Conservation (phyloP, 768 basidiomycete species). For the Mycena sanguinolenta region DNA sequence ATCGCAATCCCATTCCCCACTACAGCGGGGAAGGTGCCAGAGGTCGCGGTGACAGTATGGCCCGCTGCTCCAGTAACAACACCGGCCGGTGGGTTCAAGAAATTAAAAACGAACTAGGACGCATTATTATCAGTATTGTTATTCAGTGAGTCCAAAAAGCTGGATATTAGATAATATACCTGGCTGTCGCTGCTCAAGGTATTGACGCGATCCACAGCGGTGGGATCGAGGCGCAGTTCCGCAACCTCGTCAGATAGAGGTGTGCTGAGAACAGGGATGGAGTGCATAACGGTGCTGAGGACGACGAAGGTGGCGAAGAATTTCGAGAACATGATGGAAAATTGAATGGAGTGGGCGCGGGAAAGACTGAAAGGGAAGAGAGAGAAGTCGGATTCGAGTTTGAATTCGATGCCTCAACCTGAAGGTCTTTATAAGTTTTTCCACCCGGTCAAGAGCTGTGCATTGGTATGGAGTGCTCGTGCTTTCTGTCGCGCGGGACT, state of each 20-base stretch:
- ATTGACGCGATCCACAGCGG: slow-evolving; percentile 25
- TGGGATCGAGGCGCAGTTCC: slow-evolving; percentile 23
- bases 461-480: too few species aligned
- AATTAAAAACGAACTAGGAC: slow-evolving; percentile 36
- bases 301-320: slow-evolving; percentile 13
- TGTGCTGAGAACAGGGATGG: slow-evolving; percentile 13
- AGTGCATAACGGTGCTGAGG: slow-evolving; percentile 19
- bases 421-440: too few species aligned
- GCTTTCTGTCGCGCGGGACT: too few species aligned
- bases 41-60: slow-evolving; percentile 29
- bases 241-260: slow-evolving; percentile 13
- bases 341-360: too few species aligned
- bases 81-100: slow-evolving; percentile 29
- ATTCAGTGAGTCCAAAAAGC: too few species aligned
- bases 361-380: not conserved
- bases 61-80: slow-evolving; percentile 24
- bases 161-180: not conserved
- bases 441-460: too few species aligned
- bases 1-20: slow-evolving; percentile 38
- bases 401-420: too few species aligned
- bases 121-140: not conserved
- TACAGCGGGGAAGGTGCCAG: slow-evolving; percentile 37
- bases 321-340: slow-evolving; percentile 22
- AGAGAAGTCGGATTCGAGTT: not conserved
- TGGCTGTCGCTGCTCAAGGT: slow-evolving; percentile 7